These are phyloP conservation scores for Gilbertella persicaria DNA, from an alignment of 371 early-diverging fungal species.

Conservation along the genomic window DNA sequence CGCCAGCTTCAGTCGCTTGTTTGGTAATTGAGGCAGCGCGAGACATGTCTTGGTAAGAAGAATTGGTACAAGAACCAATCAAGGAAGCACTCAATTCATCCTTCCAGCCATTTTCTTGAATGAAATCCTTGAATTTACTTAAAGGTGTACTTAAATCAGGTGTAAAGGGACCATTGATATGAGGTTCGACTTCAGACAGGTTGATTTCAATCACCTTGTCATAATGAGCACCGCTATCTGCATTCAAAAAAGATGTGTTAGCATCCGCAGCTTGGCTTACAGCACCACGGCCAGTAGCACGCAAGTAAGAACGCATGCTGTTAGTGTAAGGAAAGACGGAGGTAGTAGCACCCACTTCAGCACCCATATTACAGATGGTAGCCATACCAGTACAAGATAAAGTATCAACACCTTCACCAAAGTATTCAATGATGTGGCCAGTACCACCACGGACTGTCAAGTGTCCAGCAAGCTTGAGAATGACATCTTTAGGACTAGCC, in stretches of 20 bases:
- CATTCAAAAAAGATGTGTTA: slow-evolving; percentile 53
- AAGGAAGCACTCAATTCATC: slow-evolving; percentile 85
- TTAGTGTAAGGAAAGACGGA: slow-evolving; percentile 85
- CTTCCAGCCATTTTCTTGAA: slow-evolving; percentile 84
- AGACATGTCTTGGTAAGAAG: slow-evolving; percentile 95
- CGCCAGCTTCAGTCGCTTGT: slow-evolving; percentile 81
- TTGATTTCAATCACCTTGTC: slow-evolving; percentile 93
- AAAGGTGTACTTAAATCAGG: slow-evolving; percentile 93
- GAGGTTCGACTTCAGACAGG: slow-evolving; percentile 87
- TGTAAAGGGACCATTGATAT: slow-evolving; percentile 96
- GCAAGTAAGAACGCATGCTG: slow-evolving; percentile 81
- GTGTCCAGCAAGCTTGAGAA: slow-evolving; percentile 84
- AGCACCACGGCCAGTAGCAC: slow-evolving; percentile 71
- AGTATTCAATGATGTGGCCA: slow-evolving; percentile 91
- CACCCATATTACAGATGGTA: slow-evolving; percentile 96
- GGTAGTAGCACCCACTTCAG: slow-evolving; percentile 93
- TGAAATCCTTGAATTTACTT: slow-evolving; percentile 76
- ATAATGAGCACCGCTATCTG: slow-evolving; percentile 61
- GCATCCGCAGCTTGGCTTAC: slow-evolving; percentile 75
- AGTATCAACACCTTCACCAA: slow-evolving; percentile 84
- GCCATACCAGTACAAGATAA: slow-evolving; percentile 95
- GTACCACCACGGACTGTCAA: slow-evolving; percentile 91
- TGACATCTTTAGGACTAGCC: slow-evolving; percentile 93
- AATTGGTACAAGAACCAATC: slow-evolving; percentile 97
- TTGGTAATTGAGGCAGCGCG: slow-evolving; percentile 85